Evolutionary conservation across 1,284 basidiomycete genomes (phyloP).

Genomic region (Ganoderma leucocontextum): DNA sequence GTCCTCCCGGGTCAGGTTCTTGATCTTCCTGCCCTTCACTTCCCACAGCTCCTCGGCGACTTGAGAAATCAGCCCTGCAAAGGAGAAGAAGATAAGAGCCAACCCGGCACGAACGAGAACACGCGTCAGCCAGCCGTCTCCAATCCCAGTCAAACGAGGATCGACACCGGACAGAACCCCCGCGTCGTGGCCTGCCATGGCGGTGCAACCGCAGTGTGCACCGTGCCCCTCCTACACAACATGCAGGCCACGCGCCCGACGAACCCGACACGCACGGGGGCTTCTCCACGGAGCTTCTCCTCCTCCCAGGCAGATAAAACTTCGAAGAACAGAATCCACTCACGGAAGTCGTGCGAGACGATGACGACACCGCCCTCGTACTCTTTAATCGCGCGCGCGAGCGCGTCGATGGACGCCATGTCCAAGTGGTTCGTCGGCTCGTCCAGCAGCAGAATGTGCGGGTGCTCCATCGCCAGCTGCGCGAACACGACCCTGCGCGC

Average conservation of each 20-base stretch:
- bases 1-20: slow-evolving; percentile 90
- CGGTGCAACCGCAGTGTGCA: slow-evolving; percentile 4
- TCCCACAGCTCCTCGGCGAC: slow-evolving; percentile 99
- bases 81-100: not conserved
- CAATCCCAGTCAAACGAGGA: not conserved
- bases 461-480: slow-evolving; percentile 92
- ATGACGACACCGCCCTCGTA: slow-evolving; percentile 98
- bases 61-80: slow-evolving; percentile 86
- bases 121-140: slow-evolving; percentile 11
- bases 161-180: not conserved
- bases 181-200: not conserved
- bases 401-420: slow-evolving; percentile 96
- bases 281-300: not conserved
- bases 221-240: not conserved
- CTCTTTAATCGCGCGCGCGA: slow-evolving; percentile 94
- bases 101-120: slow-evolving; percentile 21
- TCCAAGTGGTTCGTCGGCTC: slow-evolving; percentile 96
- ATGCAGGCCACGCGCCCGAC: not conserved
- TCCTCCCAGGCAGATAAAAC: not conserved
- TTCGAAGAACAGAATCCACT: slow-evolving; percentile 38
- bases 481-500: slow-evolving; percentile 84
- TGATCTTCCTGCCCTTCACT: slow-evolving; percentile 94
- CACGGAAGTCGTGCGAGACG: slow-evolving; percentile 97
- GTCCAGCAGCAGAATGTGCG: slow-evolving; percentile 88
- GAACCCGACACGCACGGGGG: not conserved